Percentiles rank a stretch among this genome's conserved stretches.
These are phyloP conservation scores for Antitrichia curtipendula DNA, from an alignment of 225 moss, liverwort and hornwort species.

Conservation along the genomic window DNA sequence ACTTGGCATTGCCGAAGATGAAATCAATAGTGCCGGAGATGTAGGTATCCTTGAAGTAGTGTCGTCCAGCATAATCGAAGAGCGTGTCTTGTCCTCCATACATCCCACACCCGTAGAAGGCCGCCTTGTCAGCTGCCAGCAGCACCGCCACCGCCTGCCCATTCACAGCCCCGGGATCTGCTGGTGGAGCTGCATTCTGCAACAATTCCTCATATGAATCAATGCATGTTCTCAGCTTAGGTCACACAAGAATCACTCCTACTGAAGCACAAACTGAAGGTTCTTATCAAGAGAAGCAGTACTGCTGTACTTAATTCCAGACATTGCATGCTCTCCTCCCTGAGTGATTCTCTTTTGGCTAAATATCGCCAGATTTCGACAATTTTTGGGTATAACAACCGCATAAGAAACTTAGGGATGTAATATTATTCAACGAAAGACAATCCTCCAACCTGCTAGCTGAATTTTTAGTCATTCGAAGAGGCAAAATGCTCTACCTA, in stretches of 20 bases:
- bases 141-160: constrained; percentile 74
- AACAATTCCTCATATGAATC: background rate
- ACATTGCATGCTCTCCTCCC: background rate
- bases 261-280: background rate
- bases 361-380: background rate
- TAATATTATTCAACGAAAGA: background rate
- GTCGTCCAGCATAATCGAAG: constrained; percentile 66
- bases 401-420: background rate
- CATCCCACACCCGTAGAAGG: constrained; percentile 67
- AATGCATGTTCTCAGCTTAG: background rate
- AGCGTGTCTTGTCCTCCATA: constrained; percentile 79
- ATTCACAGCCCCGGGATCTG: constrained; percentile 55
- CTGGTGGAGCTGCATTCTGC: constrained; percentile 64
- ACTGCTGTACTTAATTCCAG: background rate
- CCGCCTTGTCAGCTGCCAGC: constrained; percentile 77
- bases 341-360: background rate
- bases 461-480: background rate
- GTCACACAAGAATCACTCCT: background rate
- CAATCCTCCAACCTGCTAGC: background rate
- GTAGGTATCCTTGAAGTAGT: constrained; percentile 51
- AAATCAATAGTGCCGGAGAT: constrained; percentile 76
- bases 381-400: background rate
- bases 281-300: background rate
- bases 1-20: constrained; percentile 74
- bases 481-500: background rate